Percentiles rank a stretch among this genome's conserved stretches.
phyloP scores from a whole-genome alignment of 176 grass and related monocot genomes.

The Triticum turgidum region DNA sequence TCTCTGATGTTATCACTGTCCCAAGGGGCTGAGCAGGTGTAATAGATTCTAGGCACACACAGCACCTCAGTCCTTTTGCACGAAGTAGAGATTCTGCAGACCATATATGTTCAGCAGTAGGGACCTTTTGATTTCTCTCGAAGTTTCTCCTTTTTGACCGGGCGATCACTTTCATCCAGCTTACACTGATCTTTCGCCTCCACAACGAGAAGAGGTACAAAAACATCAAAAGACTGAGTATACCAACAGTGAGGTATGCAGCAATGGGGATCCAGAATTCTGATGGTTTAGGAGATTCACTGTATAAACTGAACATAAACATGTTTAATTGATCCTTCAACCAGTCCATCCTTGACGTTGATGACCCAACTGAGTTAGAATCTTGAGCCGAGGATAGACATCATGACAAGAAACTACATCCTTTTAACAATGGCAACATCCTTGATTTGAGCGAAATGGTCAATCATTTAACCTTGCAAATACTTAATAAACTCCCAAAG shows the following conservation, averaged over 20 bases:
- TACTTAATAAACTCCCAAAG: not conserved
- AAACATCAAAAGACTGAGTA: constrained; percentile 44
- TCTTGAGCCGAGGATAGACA: not conserved
- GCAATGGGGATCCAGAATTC: constrained; percentile 49
- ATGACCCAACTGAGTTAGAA: not conserved
- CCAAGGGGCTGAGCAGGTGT: constrained; percentile 44
- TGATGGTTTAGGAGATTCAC: constrained; percentile 22
- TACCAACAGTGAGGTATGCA: constrained; percentile 30
- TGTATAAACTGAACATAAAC: constrained; percentile 11
- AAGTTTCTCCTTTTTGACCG: constrained; percentile 58
- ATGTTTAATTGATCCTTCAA: constrained; percentile 37
- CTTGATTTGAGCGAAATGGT: not conserved
- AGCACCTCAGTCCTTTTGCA: constrained; percentile 61
- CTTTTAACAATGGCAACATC: not conserved
- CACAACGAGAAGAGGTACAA: constrained; percentile 50
- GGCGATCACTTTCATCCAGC: constrained; percentile 75
- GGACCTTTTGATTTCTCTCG: constrained; percentile 42
- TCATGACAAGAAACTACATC: constrained; percentile 17
- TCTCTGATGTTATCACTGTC: constrained; percentile 31
- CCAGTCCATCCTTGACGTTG: constrained; percentile 19
- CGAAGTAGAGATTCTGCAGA: constrained; percentile 43
- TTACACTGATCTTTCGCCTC: constrained; percentile 56
- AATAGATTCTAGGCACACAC: constrained; percentile 69
- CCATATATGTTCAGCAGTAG: constrained; percentile 66
- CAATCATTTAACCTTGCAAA: constrained; percentile 2